A percentile compares a stretch with the other conserved stretches of the same genome.
Conservation (phyloP, 768 basidiomycete genomes). For the Podaxis mareebaensis region DNA sequence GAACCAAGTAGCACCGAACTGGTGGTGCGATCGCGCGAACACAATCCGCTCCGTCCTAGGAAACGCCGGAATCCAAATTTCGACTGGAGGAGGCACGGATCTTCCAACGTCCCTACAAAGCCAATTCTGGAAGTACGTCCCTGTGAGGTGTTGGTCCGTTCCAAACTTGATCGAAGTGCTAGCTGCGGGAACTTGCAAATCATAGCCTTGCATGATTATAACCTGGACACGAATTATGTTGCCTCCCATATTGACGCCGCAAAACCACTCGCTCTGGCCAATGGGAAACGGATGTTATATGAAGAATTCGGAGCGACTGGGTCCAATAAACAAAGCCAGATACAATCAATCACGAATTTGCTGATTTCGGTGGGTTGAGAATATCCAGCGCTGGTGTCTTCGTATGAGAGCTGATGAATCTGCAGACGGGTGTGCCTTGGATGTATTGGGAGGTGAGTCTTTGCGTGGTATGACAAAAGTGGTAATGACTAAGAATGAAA, state of each 20-base stretch:
- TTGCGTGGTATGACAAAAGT: neutral
- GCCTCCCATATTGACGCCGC: constrained; percentile 37
- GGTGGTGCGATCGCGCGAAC: constrained; percentile 28
- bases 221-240: constrained; percentile 45
- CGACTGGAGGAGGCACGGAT: constrained; percentile 28
- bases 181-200: constrained; percentile 26
- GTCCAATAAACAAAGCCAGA: constrained; percentile 39
- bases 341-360: constrained; percentile 37
- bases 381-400: neutral
- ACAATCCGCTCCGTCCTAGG: constrained; percentile 27
- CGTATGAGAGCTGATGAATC: constrained; percentile 15
- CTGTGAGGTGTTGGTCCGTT: neutral
- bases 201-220: constrained; percentile 35
- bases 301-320: constrained; percentile 37
- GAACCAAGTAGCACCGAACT: constrained; percentile 28
- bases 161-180: neutral
- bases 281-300: constrained; percentile 38
- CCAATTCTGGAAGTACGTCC: constrained; percentile 25
- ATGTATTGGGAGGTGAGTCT: constrained; percentile 26
- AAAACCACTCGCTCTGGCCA: constrained; percentile 36
- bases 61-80: constrained; percentile 26
- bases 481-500: neutral
- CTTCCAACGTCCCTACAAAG: constrained; percentile 27
- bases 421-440: constrained; percentile 23
- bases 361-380: constrained; percentile 31